Conservation (phyloP, 164 flowering plant species). For the Vitis amurensis region DNA sequence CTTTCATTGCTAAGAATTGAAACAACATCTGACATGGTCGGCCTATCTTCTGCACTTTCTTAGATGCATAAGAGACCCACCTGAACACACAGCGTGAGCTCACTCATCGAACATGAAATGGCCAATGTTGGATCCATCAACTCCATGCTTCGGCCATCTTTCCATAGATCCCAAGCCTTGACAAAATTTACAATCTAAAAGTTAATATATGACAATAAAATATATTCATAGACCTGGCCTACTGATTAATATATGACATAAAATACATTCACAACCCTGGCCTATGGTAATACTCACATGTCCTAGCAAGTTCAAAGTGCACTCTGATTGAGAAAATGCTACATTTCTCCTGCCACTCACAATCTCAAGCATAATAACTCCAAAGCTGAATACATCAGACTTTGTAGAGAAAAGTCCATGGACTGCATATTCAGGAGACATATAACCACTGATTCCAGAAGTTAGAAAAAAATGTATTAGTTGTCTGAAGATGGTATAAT, state of each 20-base stretch:
- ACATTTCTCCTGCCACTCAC: slow-evolving; percentile 6
- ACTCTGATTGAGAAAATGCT: not conserved
- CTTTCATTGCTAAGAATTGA: slow-evolving; percentile 8
- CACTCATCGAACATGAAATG: not conserved
- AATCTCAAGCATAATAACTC: slow-evolving; percentile 11
- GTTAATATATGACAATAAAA: not conserved
- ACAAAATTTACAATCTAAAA: not conserved
- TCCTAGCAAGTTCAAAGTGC: not conserved
- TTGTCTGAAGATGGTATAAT: too few relatives aligned
- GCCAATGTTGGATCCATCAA: slow-evolving; percentile 7
- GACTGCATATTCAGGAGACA: slow-evolving; percentile 20
- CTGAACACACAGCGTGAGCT: slow-evolving; percentile 4
- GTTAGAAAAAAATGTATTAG: too few relatives aligned
- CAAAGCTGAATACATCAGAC: slow-evolving; percentile 16
- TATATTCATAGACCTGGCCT: too few relatives aligned
- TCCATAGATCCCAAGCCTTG: slow-evolving; percentile 16
- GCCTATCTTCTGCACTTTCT: slow-evolving; percentile 12
- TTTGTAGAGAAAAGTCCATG: slow-evolving; percentile 9
- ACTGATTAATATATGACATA: too few relatives aligned
- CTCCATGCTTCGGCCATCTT: slow-evolving; percentile 2
- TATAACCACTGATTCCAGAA: slow-evolving; percentile 8
- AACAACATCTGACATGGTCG: slow-evolving; percentile 14
- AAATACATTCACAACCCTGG: too few relatives aligned
- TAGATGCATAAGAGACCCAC: slow-evolving; percentile 17
- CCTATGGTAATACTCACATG: slow-evolving; percentile 4